Base-by-base conservation (phyloP, 2,329 filamentous ascomycete genomes). In the Drechslerella stenobrocha region DNA sequence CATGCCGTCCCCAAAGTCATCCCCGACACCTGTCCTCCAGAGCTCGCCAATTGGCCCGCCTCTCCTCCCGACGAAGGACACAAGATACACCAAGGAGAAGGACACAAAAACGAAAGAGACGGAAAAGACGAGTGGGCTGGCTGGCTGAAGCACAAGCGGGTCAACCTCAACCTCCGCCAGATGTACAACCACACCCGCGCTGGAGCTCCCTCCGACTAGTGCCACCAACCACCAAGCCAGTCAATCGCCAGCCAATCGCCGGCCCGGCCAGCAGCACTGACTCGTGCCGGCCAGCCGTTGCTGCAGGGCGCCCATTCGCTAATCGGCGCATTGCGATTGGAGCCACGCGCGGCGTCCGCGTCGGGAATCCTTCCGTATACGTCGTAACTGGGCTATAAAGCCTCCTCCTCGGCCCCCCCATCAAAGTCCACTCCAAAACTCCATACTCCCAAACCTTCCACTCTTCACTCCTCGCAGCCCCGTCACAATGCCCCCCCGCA, bases 161-260 rank as follows among this genome's bases (percentile, higher is more conserved):
- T 97, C 73, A 97, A 97, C 75, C 75, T 97, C 47, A 97, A 97
- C 75, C 88, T 96, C 7, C 81, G 92, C 70, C 92, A 97, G 77
- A 95, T 96, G 87, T 83, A 79, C 30, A 52, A 66, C 8, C 44
- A 42, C 18, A n/a, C n/a, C n/a, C 30, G 6, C 30, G n/a, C 7
- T n/a, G 30, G 30, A 34, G n/a, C 30, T 34, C 30, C 30, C 30
- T 34, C n/a, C n/a, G n/a, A n/a, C n/a, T n/a, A n/a, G n/a, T n/a
- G n/a, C n/a, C n/a, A n/a, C n/a, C n/a, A n/a, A n/a, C n/a, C n/a
- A n/a, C n/a, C n/a, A n/a, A n/a, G n/a, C n/a, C n/a, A n/a, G n/a
- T n/a, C n/a, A n/a, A 4, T 4, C 8, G 34, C 13, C 34, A n/a
- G 34, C 34, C 5, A 11, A 11, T 37, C 5, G 34, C 34, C 34